Conservation (phyloP, 306 rosid genomes). For the Sindora glabra region DNA sequence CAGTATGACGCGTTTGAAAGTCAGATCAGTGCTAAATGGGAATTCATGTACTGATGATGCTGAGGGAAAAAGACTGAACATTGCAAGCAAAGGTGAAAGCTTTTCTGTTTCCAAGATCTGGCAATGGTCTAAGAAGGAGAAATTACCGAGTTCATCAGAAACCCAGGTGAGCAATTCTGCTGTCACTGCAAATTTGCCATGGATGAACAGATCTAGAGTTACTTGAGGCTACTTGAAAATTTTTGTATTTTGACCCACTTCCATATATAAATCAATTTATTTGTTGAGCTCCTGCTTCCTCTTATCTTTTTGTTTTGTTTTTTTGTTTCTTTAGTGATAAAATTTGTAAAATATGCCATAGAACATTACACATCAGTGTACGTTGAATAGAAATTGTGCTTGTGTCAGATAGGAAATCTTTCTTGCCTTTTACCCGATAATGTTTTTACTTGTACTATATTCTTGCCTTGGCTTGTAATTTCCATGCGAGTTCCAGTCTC, state of each 20-base stretch:
- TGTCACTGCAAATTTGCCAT: constrained; percentile 37
- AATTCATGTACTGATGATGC: constrained; percentile 42
- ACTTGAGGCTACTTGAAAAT: constrained; percentile 24
- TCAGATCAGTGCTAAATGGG: constrained; percentile 37
- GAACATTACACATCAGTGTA: constrained; percentile 5
- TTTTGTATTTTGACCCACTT: constrained; percentile 21
- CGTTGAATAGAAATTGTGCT: constrained; percentile 19
- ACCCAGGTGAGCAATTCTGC: constrained; percentile 36
- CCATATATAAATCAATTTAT: constrained; percentile 9
- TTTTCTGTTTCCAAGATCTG: constrained; percentile 89
- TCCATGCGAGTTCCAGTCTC: background rate
- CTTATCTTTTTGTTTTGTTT: constrained; percentile 12
- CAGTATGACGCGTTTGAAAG: constrained; percentile 55
- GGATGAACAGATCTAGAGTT: constrained; percentile 44
- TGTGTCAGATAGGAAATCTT: constrained; percentile 14
- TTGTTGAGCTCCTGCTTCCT: constrained; percentile 7
- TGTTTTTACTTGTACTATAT: background rate
- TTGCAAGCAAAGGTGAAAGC: constrained; percentile 79
- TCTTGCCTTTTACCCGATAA: constrained; percentile 6
- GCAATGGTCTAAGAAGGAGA: constrained; percentile 84
- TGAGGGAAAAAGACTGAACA: constrained; percentile 59
- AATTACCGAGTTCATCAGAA: constrained; percentile 44
- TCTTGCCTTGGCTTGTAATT: background rate
- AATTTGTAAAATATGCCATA: constrained; percentile 27
- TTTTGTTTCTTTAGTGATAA: constrained; percentile 24